Evolutionary conservation across 371 early-diverging fungal species (phyloP).

Genomic region (Mortierella sp.): DNA sequence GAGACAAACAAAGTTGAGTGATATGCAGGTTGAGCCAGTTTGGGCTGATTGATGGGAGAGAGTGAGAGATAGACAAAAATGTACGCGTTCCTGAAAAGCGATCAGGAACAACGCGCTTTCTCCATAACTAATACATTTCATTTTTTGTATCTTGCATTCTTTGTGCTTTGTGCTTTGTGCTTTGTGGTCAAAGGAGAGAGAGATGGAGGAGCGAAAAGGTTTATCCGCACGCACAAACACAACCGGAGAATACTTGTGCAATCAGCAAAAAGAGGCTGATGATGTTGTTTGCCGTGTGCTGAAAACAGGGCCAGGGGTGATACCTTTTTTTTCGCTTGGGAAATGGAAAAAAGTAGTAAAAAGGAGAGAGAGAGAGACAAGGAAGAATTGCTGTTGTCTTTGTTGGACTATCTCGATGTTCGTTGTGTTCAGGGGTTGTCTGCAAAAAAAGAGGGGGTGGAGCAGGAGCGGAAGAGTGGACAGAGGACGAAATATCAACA

Average conservation of each 20-base stretch:
- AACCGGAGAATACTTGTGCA: neutral
- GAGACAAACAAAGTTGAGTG: neutral
- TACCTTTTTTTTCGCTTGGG: neutral
- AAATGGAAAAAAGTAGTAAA: neutral
- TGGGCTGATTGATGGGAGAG: too few species aligned
- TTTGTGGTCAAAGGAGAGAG: neutral
- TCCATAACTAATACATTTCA: neutral
- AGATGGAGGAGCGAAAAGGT: neutral
- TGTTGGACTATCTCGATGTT: neutral
- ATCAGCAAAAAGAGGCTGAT: neutral
- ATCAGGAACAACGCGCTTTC: neutral
- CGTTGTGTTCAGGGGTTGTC: constrained; percentile 3
- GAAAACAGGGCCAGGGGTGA: neutral
- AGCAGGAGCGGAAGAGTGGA: neutral
- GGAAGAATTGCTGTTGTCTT: neutral
- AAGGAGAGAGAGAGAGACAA: neutral
- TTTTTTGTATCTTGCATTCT: neutral
- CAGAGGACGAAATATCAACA: neutral
- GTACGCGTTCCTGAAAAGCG: neutral
- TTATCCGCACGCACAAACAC: neutral
- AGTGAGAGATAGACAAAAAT: too few species aligned
- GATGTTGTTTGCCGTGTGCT: neutral
- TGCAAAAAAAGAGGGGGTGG: neutral
- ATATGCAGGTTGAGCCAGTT: neutral
- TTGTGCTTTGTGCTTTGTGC: neutral